These are phyloP conservation scores for Capronia americana DNA, from an alignment of 2,329 filamentous ascomycete genomes.

Conservation along the genomic window DNA sequence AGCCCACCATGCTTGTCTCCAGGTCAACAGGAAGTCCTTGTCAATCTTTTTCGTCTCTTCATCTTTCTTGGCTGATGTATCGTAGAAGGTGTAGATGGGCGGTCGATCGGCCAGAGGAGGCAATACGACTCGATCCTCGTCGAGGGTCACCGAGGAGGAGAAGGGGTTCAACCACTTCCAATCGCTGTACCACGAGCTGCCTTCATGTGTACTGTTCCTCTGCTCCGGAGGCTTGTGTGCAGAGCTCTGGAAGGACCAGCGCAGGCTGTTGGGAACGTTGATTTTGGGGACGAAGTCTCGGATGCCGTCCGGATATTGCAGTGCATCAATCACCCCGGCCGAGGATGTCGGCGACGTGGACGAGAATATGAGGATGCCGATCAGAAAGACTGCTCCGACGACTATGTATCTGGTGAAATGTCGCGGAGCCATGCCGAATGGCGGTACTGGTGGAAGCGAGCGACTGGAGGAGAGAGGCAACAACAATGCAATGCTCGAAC, in stretches of 20 bases:
- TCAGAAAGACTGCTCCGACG: constrained; percentile 52
- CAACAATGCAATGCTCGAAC: background rate
- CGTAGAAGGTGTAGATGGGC: constrained; percentile 90
- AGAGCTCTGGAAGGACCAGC: constrained; percentile 68
- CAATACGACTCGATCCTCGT: constrained; percentile 82
- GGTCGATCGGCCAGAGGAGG: constrained; percentile 75
- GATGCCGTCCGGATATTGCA: constrained; percentile 29
- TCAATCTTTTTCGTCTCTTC: constrained; percentile 73
- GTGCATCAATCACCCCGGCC: constrained; percentile 40
- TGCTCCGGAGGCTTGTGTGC: constrained; percentile 76
- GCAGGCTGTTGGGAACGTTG: constrained; percentile 56
- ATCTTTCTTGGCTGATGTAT: constrained; percentile 68
- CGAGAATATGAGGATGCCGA: constrained; percentile 52
- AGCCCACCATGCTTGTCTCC: constrained; percentile 95
- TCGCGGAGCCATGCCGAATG: constrained; percentile 34
- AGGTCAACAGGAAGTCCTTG: constrained; percentile 78
- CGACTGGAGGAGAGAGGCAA: constrained; percentile 19
- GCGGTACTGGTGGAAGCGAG: constrained; percentile 7
- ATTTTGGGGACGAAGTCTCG: constrained; percentile 52
- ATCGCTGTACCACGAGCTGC: constrained; percentile 83
- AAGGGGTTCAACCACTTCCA: constrained; percentile 93
- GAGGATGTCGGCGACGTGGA: constrained; percentile 49
- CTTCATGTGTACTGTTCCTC: constrained; percentile 77
- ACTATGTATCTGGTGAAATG: constrained; percentile 47
- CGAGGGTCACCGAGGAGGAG: constrained; percentile 77